Conservation (phyloP, 1,284 basidiomycete species). For the Leccinum angustisporum region DNA sequence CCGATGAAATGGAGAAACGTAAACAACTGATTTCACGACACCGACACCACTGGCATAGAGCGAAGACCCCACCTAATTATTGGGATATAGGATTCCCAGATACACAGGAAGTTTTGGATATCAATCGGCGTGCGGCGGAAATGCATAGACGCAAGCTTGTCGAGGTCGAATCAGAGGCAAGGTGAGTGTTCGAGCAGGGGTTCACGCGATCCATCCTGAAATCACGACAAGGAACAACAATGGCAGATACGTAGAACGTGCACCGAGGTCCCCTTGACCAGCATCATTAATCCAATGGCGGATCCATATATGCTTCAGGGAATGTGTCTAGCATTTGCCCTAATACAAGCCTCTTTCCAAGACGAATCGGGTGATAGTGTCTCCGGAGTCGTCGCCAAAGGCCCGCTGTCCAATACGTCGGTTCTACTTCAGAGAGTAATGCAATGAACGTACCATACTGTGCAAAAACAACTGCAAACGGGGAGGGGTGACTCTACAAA, state of each 20-base stretch:
- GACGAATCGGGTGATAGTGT: conserved; percentile 35
- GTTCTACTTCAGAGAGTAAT: background rate
- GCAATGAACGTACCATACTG: conserved; percentile 37
- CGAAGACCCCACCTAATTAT: conserved; percentile 81
- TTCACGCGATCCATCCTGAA: conserved; percentile 7
- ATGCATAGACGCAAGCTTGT: conserved; percentile 66
- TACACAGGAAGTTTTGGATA: conserved; percentile 74
- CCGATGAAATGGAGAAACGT: conserved; percentile 50
- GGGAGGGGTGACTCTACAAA: conserved; percentile 38
- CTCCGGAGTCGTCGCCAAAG: conserved; percentile 33
- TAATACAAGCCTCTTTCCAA: conserved; percentile 29
- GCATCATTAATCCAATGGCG: conserved; percentile 8
- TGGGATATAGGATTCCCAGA: conserved; percentile 88
- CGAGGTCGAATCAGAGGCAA: conserved; percentile 58
- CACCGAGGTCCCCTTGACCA: conserved; percentile 15
- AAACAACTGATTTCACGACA: conserved; percentile 79
- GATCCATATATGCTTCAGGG: conserved; percentile 21
- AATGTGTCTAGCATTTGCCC: conserved; percentile 33
- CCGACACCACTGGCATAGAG: conserved; percentile 67
- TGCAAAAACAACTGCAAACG: conserved; percentile 37
- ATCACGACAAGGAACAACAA: conserved; percentile 18
- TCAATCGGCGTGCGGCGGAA: conserved; percentile 70
- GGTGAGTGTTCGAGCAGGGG: conserved; percentile 32
- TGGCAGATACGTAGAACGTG: conserved; percentile 32
- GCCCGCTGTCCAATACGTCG: conserved; percentile 20